Evolutionary conservation across 164 flowering plant genomes (phyloP).

Genomic region (Vitis amurensis): DNA sequence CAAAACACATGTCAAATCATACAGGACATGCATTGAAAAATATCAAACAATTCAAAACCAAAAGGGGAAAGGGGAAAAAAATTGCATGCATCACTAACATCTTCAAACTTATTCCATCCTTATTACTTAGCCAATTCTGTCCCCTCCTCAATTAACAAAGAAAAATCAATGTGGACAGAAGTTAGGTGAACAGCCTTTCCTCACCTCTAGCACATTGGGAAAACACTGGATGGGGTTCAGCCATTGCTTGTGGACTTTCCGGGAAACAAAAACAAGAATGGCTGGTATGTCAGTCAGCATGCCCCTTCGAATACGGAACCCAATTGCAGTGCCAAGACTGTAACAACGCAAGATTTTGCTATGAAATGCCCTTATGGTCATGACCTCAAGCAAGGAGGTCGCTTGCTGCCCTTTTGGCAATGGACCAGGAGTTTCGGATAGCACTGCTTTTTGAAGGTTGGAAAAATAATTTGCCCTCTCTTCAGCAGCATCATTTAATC

Average conservation of each 20-base stretch:
- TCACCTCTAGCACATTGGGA: slow-evolving; percentile 67
- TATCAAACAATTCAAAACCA: neutral
- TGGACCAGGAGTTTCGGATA: slow-evolving; percentile 51
- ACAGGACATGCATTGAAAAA: no score
- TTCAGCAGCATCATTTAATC: slow-evolving; percentile 64
- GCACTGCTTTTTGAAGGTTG: slow-evolving; percentile 66
- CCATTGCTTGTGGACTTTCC: slow-evolving; percentile 81
- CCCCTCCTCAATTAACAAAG: neutral
- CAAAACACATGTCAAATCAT: neutral
- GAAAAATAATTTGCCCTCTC: slow-evolving; percentile 69
- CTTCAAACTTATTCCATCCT: no score
- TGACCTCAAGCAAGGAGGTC: slow-evolving; percentile 62
- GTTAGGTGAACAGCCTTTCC: neutral
- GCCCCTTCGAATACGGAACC: slow-evolving; percentile 64
- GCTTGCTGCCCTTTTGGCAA: slow-evolving; percentile 68
- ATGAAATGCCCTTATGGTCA: slow-evolving; percentile 78
- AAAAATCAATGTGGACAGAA: neutral
- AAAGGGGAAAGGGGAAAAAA: no score
- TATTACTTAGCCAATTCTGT: neutral
- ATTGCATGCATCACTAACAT: neutral
- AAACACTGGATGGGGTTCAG: slow-evolving; percentile 68
- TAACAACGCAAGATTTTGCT: slow-evolving; percentile 72
- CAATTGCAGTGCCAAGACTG: slow-evolving; percentile 77
- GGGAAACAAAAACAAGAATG: slow-evolving; percentile 70
- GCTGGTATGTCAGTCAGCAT: slow-evolving; percentile 67